Evolutionary conservation across 306 rosid species (phyloP), one percentile per base, ranked within the genome.

Genomic region (Crataegus laevigata): DNA sequence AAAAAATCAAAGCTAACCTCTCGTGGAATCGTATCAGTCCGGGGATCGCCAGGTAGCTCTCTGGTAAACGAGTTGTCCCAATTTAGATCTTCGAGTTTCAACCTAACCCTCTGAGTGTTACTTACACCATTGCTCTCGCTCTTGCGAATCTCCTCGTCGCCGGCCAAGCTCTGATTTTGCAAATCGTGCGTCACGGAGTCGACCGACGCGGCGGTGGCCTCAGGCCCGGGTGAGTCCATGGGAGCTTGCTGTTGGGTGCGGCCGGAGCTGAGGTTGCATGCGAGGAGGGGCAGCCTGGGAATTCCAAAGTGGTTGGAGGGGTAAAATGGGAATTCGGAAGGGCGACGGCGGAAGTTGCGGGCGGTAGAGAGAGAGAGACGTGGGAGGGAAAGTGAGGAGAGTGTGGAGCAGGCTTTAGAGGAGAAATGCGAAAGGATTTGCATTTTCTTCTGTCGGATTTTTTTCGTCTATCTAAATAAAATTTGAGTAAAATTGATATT

Each of bases 1-100:
- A 47, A 36, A 59, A 69, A 38, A 36, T 36, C 40, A 9, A 80
- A 11, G 29, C 69, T 6, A 24, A 90, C 97, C 99, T 94, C 92
- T 77, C 99, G 81, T 0, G 96, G 99, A 51, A 82, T 74, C 36
- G 77, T 66, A 78, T 94, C 97, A 66, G 90, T 78, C 61, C 92
- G 83, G 11, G 91, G 92, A 88, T 94, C 99, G 51, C 88, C 81
- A 25, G 99, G 98, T 60, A 96, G 78, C 47, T 72, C 86, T 57
- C 91, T 70, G 3, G 88, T 90, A 19, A 96, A 92, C 3, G 99
- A 90, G 77, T 96, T 82, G 32, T 96, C 97, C 99, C 99, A 96
- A 74, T 82, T 88, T 45, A 94, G 97, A 90, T 89, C 93, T 75
- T 94, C 82, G 28, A 94, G 99, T 71, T 69, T 88, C 79, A 66